phyloP scores from a whole-genome alignment of 176 grass and related monocot genomes.

The Hsuehochloa calcarea region DNA sequence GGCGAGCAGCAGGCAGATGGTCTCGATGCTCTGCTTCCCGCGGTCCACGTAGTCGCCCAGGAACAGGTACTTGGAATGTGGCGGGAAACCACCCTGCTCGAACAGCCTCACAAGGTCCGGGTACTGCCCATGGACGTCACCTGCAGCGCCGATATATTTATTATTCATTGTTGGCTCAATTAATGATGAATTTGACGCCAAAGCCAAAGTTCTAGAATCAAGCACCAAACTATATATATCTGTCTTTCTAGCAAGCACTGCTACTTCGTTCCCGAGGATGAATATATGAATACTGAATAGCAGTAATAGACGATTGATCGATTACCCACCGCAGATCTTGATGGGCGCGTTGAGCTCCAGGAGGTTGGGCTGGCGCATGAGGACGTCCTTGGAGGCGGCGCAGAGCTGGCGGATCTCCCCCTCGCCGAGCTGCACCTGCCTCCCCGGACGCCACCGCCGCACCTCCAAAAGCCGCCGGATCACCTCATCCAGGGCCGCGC shows the following conservation, averaged over 20 bases:
- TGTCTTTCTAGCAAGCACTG: no score
- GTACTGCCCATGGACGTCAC: slow-evolving; percentile 68
- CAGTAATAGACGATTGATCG: no score
- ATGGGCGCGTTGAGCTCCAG: slow-evolving; percentile 57
- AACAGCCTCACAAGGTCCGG: slow-evolving; percentile 45
- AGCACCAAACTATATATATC: no score
- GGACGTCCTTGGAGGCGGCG: slow-evolving; percentile 42
- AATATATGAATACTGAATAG: not conserved
- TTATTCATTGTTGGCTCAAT: no score
- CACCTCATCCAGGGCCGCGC: slow-evolving; percentile 34
- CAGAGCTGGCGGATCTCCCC: slow-evolving; percentile 67
- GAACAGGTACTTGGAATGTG: slow-evolving; percentile 52
- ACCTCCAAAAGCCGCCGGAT: slow-evolving; percentile 54
- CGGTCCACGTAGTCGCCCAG: slow-evolving; percentile 73
- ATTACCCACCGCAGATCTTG: slow-evolving; percentile 51
- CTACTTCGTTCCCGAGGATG: not conserved
- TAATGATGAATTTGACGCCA: no score
- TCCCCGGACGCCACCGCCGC: not conserved
- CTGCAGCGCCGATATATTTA: not conserved
- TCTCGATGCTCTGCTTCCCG: slow-evolving; percentile 63
- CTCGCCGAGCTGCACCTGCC: slow-evolving; percentile 42
- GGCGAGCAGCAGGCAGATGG: slow-evolving; percentile 61
- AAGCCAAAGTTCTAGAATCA: no score
- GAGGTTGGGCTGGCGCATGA: slow-evolving; percentile 63
- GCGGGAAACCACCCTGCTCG: slow-evolving; percentile 37